Evolutionary conservation across 257 asterid species (phyloP).

Genomic region (Ligustrum vulgare): DNA sequence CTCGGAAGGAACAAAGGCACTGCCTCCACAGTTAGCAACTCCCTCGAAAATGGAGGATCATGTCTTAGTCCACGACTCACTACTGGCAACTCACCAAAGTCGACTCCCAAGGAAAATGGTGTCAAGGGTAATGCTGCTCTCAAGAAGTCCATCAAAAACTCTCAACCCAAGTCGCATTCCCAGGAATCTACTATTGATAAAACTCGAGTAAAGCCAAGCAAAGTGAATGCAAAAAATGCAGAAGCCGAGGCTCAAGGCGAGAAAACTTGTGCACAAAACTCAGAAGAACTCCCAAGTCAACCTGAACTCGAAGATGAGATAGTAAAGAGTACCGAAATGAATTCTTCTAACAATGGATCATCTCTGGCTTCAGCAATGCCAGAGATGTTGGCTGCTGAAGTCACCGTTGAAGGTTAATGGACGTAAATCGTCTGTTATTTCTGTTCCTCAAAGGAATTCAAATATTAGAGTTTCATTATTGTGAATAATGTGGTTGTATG

Average conservation of each 20-base stretch:
- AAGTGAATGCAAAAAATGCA: slow-evolving; percentile 32
- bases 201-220: slow-evolving; percentile 27
- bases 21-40: slow-evolving; percentile 25
- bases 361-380: slow-evolving; percentile 20
- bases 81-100: slow-evolving; percentile 37
- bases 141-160: slow-evolving; percentile 37
- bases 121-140: slow-evolving; percentile 26
- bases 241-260: slow-evolving; percentile 26
- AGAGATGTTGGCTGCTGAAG: slow-evolving; percentile 36
- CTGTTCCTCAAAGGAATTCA: background rate
- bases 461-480: background rate
- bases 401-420: slow-evolving; percentile 48
- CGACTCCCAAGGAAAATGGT: slow-evolving; percentile 24
- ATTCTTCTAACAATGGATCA: slow-evolving; percentile 20
- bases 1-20: slow-evolving; percentile 67
- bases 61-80: slow-evolving; percentile 41
- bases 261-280: slow-evolving; percentile 14
- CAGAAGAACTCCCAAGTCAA: slow-evolving; percentile 28
- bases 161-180: slow-evolving; percentile 38
- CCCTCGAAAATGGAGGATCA: slow-evolving; percentile 41
- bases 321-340: slow-evolving; percentile 22
- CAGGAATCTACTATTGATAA: slow-evolving; percentile 30
- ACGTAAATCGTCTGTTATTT: background rate
- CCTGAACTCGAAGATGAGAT: slow-evolving; percentile 28
- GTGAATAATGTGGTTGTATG: slow-evolving; percentile 3